These are phyloP conservation scores for Nymphaea thermarum DNA, from an alignment of 164 flowering plant species.

Conservation along the genomic window DNA sequence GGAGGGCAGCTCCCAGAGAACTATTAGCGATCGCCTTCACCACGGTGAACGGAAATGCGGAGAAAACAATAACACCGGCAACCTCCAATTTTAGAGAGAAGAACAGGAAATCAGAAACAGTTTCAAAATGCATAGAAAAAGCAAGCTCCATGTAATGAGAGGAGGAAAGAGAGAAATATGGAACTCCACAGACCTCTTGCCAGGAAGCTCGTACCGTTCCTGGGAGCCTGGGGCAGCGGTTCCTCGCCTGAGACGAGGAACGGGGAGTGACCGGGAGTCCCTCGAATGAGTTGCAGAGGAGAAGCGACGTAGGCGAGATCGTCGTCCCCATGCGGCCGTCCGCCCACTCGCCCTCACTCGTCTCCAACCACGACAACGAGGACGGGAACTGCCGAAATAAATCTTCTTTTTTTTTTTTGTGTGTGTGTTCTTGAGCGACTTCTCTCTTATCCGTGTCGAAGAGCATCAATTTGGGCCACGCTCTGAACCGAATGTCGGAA, in stretches of 20 bases:
- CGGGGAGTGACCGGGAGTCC: not conserved
- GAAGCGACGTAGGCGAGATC: not conserved
- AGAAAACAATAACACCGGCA: slow-evolving; percentile 77
- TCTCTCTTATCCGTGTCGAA: too few species aligned
- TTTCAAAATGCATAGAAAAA: not conserved
- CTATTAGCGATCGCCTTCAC: slow-evolving; percentile 91
- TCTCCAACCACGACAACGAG: too few species aligned
- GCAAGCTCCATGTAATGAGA: not conserved
- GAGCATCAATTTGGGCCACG: too few species aligned
- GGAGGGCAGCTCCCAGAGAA: slow-evolving; percentile 61
- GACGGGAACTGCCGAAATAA: too few species aligned
- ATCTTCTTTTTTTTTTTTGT: too few species aligned
- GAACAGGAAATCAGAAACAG: not conserved
- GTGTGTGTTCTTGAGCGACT: too few species aligned
- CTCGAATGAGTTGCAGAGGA: not conserved
- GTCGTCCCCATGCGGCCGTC: not conserved
- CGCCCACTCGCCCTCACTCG: too few species aligned
- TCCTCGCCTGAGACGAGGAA: not conserved
- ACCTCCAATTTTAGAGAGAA: slow-evolving; percentile 27
- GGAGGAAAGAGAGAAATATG: not conserved
- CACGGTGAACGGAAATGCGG: slow-evolving; percentile 90
- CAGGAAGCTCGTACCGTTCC: slow-evolving; percentile 17
- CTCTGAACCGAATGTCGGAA: too few species aligned
- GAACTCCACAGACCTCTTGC: slow-evolving; percentile 25
- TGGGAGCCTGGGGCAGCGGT: not conserved